phyloP scores from a whole-genome alignment of 2,329 filamentous ascomycete genomes.

The Emmonsiellopsis sp. region DNA sequence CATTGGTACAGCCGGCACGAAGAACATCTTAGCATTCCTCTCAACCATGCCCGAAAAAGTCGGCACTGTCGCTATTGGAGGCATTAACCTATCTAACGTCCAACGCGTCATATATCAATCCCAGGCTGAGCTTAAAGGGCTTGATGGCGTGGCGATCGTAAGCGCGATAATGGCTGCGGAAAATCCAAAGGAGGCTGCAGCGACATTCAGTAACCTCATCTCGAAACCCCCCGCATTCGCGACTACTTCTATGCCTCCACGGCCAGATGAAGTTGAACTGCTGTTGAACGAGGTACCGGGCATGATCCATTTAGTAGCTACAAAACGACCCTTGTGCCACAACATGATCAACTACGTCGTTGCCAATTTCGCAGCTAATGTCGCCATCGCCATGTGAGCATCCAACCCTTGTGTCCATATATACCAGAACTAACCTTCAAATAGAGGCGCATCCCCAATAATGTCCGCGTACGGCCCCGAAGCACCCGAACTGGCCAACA shows the following conservation, averaged over 20 bases:
- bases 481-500: conserved; percentile 65
- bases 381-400: conserved; percentile 61
- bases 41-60: conserved; percentile 33
- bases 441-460: conserved; percentile 71
- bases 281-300: conserved; percentile 29
- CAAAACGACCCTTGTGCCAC: conserved; percentile 65
- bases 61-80: conserved; percentile 69
- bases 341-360: conserved; percentile 98
- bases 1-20: conserved; percentile 63
- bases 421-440: conserved; percentile 10
- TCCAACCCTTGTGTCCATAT: not conserved
- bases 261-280: conserved; percentile 17
- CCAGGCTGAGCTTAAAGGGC: conserved; percentile 43
- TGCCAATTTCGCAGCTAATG: conserved; percentile 88
- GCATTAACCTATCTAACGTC: conserved; percentile 68
- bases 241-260: conserved; percentile 19
- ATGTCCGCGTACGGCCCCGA: conserved; percentile 86
- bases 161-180: conserved; percentile 72
- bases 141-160: conserved; percentile 80
- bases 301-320: conserved; percentile 53
- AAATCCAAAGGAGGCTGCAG: conserved; percentile 56
- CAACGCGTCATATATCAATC: conserved; percentile 67
- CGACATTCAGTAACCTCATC: conserved; percentile 50
- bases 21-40: conserved; percentile 56
- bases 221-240: conserved; percentile 27